phyloP scores from a whole-genome alignment of 306 rosid species.

The Gynostemma pentaphyllum region DNA sequence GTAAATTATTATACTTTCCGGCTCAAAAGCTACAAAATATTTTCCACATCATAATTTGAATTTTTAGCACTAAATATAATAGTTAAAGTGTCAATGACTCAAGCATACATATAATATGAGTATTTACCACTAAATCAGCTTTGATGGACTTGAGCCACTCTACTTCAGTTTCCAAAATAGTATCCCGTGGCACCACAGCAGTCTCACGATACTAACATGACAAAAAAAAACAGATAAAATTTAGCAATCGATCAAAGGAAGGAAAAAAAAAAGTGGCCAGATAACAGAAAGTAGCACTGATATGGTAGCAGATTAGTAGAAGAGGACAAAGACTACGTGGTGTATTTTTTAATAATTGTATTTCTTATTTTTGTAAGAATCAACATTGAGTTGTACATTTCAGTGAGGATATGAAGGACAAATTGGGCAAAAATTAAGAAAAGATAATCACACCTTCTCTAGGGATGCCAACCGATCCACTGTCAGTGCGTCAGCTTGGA shows the following conservation, averaged over 20 bases:
- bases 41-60: not conserved
- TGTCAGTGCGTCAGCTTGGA: constrained; percentile 92
- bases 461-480: constrained; percentile 96
- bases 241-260: not conserved
- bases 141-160: constrained; percentile 82
- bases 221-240: not conserved
- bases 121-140: constrained; percentile 80
- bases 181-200: constrained; percentile 72
- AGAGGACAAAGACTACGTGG: not conserved
- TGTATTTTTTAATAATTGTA: not conserved
- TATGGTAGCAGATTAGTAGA: not conserved
- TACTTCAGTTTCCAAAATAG: constrained; percentile 57
- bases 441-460: constrained; percentile 48
- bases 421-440: not conserved
- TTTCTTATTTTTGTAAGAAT: not conserved
- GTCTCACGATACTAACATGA: constrained; percentile 66
- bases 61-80: not conserved
- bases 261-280: not conserved
- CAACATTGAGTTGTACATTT: not conserved
- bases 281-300: not conserved
- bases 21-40: not conserved
- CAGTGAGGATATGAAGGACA: not conserved
- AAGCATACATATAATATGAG: not conserved
- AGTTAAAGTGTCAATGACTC: not conserved
- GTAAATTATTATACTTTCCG: not conserved